These are phyloP conservation scores for Brasenia schreberi DNA, from an alignment of 164 flowering plant species.

Conservation along the genomic window DNA sequence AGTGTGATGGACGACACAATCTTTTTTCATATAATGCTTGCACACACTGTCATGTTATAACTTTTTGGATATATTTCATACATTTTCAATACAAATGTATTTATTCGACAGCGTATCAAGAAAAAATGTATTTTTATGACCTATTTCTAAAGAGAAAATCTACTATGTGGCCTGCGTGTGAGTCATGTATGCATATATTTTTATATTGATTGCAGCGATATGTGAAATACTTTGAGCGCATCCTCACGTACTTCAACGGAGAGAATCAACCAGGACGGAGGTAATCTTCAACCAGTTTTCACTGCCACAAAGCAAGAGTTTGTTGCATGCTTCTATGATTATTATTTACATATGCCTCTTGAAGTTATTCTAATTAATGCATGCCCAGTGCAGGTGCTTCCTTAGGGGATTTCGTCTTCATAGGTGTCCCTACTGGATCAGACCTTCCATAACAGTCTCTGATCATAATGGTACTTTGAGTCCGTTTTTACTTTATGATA, in stretches of 20 bases:
- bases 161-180: background rate
- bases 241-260: conserved; percentile 75
- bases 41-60: background rate
- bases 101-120: no score
- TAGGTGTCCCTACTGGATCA: conserved; percentile 94
- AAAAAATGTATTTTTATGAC: no score
- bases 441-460: conserved; percentile 83
- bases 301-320: background rate
- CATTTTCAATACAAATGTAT: background rate
- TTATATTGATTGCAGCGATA: conserved; percentile 47
- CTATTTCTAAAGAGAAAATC: no score
- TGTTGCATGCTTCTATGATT: no score
- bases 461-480: conserved; percentile 64
- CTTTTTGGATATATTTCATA: background rate
- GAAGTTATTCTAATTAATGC: conserved; percentile 1
- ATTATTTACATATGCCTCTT: background rate
- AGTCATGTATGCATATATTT: background rate
- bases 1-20: no score
- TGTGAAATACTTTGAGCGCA: conserved; percentile 93
- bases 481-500: no score
- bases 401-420: conserved; percentile 97
- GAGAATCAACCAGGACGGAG: conserved; percentile 91
- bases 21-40: no score
- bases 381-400: conserved; percentile 57
- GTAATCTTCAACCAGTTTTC: conserved; percentile 19